A percentile compares a stretch with the other conserved stretches of the same genome.
Conservation (phyloP, 805 yeast genomes). For the Ogataea nonfermentans region DNA sequence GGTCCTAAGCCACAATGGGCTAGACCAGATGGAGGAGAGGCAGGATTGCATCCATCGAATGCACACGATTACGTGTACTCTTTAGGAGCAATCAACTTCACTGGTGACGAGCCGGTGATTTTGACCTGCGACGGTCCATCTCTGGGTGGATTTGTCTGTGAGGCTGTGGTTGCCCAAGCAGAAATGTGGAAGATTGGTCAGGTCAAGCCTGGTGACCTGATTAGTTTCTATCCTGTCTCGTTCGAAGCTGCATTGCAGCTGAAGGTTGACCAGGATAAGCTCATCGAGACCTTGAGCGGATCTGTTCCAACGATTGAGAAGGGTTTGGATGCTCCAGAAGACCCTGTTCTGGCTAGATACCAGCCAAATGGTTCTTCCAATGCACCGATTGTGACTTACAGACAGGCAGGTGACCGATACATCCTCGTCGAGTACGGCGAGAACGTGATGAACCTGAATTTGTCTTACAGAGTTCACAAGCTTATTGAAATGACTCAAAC, state of each 20-base stretch:
- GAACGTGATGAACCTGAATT: slow-evolving; percentile 77
- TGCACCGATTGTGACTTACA: slow-evolving; percentile 74
- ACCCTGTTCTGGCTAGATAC: slow-evolving; percentile 64
- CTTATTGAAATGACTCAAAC: slow-evolving; percentile 69
- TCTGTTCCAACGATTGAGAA: slow-evolving; percentile 31
- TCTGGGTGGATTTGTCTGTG: slow-evolving; percentile 95
- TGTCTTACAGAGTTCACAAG: slow-evolving; percentile 80
- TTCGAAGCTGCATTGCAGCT: slow-evolving; percentile 66
- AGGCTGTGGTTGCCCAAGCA: slow-evolving; percentile 91
- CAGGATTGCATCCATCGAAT: slow-evolving; percentile 97
- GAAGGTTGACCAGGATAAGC: slow-evolving; percentile 57
- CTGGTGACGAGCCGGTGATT: slow-evolving; percentile 98
- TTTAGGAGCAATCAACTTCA: slow-evolving; percentile 93
- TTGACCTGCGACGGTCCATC: slow-evolving; percentile 97
- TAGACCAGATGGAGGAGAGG: slow-evolving; percentile 94
- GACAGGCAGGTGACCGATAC: slow-evolving; percentile 98
- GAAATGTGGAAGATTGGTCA: slow-evolving; percentile 99
- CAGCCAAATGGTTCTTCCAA: slow-evolving; percentile 43
- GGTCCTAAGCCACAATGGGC: slow-evolving; percentile 99
- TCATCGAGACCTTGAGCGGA: slow-evolving; percentile 47
- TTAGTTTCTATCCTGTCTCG: slow-evolving; percentile 75
- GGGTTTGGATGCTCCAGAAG: slow-evolving; percentile 47
- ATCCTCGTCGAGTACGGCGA: slow-evolving; percentile 92
- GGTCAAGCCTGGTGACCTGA: slow-evolving; percentile 88
- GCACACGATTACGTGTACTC: slow-evolving; percentile 97